Base-by-base conservation (phyloP, 352 stramenopile species). In the Pythium biforme region DNA sequence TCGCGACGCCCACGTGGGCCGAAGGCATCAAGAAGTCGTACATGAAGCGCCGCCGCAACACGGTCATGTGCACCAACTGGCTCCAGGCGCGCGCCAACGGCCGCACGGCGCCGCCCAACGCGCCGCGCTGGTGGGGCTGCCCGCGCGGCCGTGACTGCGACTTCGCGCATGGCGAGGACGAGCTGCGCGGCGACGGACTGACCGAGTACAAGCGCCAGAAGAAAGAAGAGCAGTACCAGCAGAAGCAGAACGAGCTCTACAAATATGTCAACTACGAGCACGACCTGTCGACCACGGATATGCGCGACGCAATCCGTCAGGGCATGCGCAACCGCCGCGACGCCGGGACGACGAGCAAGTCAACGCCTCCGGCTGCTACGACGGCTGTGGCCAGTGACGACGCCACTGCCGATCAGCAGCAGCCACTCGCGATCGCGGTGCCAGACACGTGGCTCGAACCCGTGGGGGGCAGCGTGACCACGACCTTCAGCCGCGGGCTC, bases 41-140 rank as follows among this genome's bases (percentile, higher is more conserved):
- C 69, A 93, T 92, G 79, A 95, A 94, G 79, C 74, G 80, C 46
- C 82, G 83, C 43, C 79, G 83, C 51, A 93, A 94, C 45, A 95
- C 86, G 26, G 59, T 83, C 5, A 58, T 95, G 69, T 95, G 85
- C 50, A 78, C 59, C 43, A 80, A 76, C 73, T 95, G 86, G 86
- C 25, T 77, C 14, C 69, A 90, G 55, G 86, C 86, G 11, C 80
- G 86, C 54, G 64, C 63, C 10, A 66, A 84, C 33, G 79, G 74
- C 12, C 65, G 64, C 3, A 46, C 47, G 4, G 37, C 81, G 8
- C 86, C 86, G 8, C 29, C 63, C 0, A 69, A 77, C 40, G 84
- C 84, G 20, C 86, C 84, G 10, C 59, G 76, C 7, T 94, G 84
- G 84, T 95, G 84, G 84, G 86, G 86, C 0, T 95, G 86, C 61